Evolutionary conservation across 257 asterid species (phyloP), one percentile per base, ranked within the genome.

Genomic region (Solanum neorickii): DNA sequence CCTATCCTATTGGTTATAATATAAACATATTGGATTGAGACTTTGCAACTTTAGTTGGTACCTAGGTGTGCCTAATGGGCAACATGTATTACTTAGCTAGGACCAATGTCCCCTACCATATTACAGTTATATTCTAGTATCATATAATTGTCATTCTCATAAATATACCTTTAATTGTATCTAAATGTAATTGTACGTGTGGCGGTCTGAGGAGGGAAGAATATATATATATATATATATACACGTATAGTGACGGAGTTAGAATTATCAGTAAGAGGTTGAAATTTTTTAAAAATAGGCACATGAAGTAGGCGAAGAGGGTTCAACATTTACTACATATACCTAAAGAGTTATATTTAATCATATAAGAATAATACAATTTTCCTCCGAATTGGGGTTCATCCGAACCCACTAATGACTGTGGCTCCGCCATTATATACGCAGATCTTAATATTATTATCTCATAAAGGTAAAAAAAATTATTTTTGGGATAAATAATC

Each of bases 401-500:
- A 31, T 31, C 3, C 31, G 39, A 35, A 35, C 7, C 1, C 39
- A 35, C 7, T 35, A 35, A 35, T 35, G 7, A 35, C 39, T 35
- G 7, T 35, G 7, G 1, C 39, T 35, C 39, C 7, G 7, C 39
- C 39, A 35, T 35, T 35, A 0, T 52, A 52, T 68, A 7, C 0
- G 0, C 4, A 27, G 0, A 68, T 68, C 0, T 27, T 27, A 7
- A 25, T 14, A 1, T 7, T 68, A 68, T 6, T 68, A 68, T 1
- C 33, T 65, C 16, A 12, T n/a, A 59, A 0, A 52, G 15, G 1
- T 2, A 5, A n/a, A n/a, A 3, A 23, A n/a, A 1, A 13, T 27
- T 68, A 0, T 68, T 68, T 27, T 13, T 0, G 20, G 7, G 3
- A 27, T 25, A 68, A 6, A 1, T 0, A 8, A 0, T 27, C 2